Percentiles rank a stretch among this genome's conserved stretches.
These are phyloP conservation scores for Colletotrichum kahawae DNA, from an alignment of 2,329 filamentous ascomycete species.

Conservation along the genomic window DNA sequence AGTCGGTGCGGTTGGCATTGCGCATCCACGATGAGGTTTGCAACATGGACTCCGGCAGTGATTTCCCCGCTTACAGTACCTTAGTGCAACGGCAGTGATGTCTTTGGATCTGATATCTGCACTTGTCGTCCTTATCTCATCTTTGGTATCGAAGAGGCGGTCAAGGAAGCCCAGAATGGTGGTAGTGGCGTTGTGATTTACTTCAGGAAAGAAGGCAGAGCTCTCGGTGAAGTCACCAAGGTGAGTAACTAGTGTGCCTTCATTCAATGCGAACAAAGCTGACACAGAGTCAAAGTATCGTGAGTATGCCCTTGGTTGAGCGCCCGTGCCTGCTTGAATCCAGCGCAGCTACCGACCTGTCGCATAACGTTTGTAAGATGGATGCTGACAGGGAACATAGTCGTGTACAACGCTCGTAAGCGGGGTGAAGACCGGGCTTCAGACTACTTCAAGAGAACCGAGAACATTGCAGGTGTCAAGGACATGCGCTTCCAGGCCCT, in stretches of 20 bases:
- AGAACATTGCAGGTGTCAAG: conserved; percentile 97
- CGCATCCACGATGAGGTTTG: conserved; percentile 75
- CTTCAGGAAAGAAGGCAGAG: conserved; percentile 96
- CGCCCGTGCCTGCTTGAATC: not conserved
- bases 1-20: conserved; percentile 79
- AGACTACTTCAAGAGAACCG: conserved; percentile 96
- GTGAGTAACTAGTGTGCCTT: conserved; percentile 55
- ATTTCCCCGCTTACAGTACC: not conserved
- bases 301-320: conserved; percentile 33
- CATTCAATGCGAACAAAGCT: conserved; percentile 28
- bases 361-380: not conserved
- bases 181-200: conserved; percentile 97
- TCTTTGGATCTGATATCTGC: conserved; percentile 97
- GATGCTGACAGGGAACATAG: conserved; percentile 26
- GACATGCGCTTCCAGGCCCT: conserved; percentile 97
- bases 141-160: conserved; percentile 95
- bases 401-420: conserved; percentile 82
- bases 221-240: conserved; percentile 94
- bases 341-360: not conserved
- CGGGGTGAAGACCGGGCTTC: conserved; percentile 80
- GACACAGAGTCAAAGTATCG: conserved; percentile 45
- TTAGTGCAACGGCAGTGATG: conserved; percentile 92
- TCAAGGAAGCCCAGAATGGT: conserved; percentile 94
- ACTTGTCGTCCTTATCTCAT: conserved; percentile 95
- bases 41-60: not conserved